Evolutionary conservation across 129 eudicot species (phyloP), one percentile per base, ranked within the genome.

Genomic region (Flaveria robusta): DNA sequence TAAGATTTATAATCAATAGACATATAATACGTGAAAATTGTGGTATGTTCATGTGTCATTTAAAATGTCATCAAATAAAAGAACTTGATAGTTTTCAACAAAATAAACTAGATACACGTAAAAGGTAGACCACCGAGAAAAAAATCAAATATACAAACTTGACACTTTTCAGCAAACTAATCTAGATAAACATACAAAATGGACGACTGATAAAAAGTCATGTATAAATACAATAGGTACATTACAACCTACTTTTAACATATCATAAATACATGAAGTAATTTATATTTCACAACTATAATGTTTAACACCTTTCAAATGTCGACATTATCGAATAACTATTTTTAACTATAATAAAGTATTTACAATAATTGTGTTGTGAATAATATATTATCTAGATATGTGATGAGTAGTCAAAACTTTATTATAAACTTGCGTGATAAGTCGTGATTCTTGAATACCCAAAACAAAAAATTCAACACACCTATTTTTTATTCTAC

Each of bases 391-490:
- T 42, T 4, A 52, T 52, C 23, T 52, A 52, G 59, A 52, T 52
- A 52, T 20, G 65, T 50, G 55, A 50, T 16, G 19, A 50, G 3
- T 52, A 52, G 3, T 52, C 19, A 52, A n/a, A 14, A 52, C 12
- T 52, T 52, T 18, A 52, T 52, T 52, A 52, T n/a, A 52, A 55
- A 55, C 24, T 55, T 55, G 26, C 13, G 62, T 62, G 68, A 14
- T 60, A 62, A 26, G 20, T 62, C 68, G 14, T 71, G 65, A 27
- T 71, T 29, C 41, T 54, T 18, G 11, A 37, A 72, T 56, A 39
- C 22, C 5, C 20, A 16, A 27, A 46, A 12, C 47, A 46, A 27
- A 29, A 46, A 31, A 12, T 4, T 31, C 24, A 66, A 51, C 52
- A 76, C 49, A 4, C 0, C 2, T 60, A 18, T 26, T 58, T 2